Evolutionary conservation across 257 asterid species (phyloP), one percentile per base, ranked within the genome.

Genomic region (Nicotiana undulata): DNA sequence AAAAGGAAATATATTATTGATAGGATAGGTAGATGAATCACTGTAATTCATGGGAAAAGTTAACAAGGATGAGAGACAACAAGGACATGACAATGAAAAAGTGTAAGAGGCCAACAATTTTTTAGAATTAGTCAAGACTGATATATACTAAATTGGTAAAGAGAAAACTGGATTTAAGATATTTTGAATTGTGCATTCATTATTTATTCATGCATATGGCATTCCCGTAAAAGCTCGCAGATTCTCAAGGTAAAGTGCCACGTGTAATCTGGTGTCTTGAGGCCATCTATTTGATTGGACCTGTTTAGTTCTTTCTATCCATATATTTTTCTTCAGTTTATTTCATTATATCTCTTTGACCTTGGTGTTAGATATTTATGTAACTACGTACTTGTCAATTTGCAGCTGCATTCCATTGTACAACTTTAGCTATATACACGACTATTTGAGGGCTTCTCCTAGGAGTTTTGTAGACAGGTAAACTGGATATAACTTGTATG

Each of bases 391-490:
- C 12, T 37, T 37, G 9, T 68, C 24, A 10, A 37, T 68, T 82
- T 84, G 88, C 97, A 95, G 98, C 82, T 96, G 99, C 84, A 93
- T 85, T 67, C 98, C 98, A 18, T 86, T 96, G 88, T 94, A 94
- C 96, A 91, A 87, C 93, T 96, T 96, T 93, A 92, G 96, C 90
- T 90, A 89, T 86, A 81, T 88, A 65, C 94, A 96, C 90, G 84
- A 76, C 85, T 90, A 93, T 85, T 82, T 96, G 65, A 87, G 87
- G 94, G 89, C 80, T 84, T 96, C 98, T 83, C 97, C 97, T 2
- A 91, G 87, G 88, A 96, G 99, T 83, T 96, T 91, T 80, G 99
- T 96, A 75, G 99, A 96, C 97, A 96, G 98, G 99, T 90, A 85
- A 74, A 28, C 26, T 67, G 76, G 16, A 51, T 51, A 51, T 51